Conservation (phyloP, 208 protist genomes). For the Leishmania lainsoni region DNA sequence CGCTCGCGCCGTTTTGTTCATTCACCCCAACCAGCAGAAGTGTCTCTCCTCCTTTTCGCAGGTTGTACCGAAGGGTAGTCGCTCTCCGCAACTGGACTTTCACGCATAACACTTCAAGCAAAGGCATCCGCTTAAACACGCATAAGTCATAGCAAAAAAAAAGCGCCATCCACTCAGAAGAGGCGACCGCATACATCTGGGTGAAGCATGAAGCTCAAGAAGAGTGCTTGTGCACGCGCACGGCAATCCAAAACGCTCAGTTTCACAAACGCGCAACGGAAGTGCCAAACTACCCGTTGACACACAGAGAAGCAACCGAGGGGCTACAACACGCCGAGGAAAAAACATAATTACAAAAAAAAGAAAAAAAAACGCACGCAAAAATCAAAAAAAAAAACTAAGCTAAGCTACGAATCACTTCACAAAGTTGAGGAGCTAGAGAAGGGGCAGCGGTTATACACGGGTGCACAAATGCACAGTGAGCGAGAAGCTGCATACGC, state of each 20-base stretch:
- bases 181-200: not conserved
- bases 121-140: not conserved
- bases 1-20: no score
- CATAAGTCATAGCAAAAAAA: not conserved
- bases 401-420: no score
- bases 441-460: not conserved
- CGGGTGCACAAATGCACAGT: not conserved
- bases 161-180: not conserved
- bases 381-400: no score
- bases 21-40: no score
- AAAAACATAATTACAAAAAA: not conserved
- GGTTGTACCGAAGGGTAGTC: no score
- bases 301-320: not conserved
- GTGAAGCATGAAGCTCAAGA: not conserved
- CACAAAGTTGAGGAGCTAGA: not conserved
- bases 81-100: no score
- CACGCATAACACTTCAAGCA: not conserved
- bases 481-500: not conserved
- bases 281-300: no score
- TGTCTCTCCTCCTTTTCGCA: no score
- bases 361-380: not conserved
- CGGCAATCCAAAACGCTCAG: not conserved
- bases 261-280: not conserved
- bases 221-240: not conserved
- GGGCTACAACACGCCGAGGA: not conserved